Evolutionary conservation across 192 early-diverging fungal species (phyloP).

Genomic region (Spinellus fusiger): DNA sequence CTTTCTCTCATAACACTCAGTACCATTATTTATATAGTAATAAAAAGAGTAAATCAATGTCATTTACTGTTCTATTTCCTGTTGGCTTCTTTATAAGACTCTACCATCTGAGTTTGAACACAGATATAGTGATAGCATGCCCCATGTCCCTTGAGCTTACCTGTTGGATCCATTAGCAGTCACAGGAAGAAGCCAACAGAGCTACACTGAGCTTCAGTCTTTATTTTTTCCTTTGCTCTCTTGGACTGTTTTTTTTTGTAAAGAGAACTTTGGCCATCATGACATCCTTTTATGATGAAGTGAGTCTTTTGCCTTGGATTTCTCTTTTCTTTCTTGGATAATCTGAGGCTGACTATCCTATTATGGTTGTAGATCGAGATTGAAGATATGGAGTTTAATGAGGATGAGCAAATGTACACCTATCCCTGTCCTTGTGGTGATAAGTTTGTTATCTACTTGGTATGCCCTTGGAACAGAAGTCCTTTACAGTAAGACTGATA

Average conservation of each 20-base stretch:
- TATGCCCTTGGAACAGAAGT: constrained; percentile 16
- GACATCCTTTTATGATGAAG: constrained; percentile 47
- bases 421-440: constrained; percentile 99
- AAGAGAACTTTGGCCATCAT: constrained; percentile 10
- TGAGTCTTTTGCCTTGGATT: constrained; percentile 3
- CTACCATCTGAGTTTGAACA: too few species aligned
- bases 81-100: too few species aligned
- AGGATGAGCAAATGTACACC: constrained; percentile 72
- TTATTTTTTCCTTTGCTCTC: not conserved
- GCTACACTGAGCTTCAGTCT: not conserved
- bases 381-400: constrained; percentile 92
- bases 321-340: not conserved
- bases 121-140: too few species aligned
- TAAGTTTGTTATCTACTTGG: constrained; percentile 80
- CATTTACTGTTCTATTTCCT: too few species aligned
- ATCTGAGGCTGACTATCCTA: not conserved
- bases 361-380: constrained; percentile 21
- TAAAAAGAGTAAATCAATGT: too few species aligned
- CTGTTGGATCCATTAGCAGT: too few species aligned
- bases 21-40: too few species aligned
- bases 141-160: too few species aligned
- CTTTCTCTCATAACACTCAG: too few species aligned
- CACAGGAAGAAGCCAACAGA: not conserved
- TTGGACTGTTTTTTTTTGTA: not conserved
- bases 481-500: not conserved